These are phyloP conservation scores for Podospora bellae-mahoneyi DNA, from an alignment of 495 filamentous ascomycete genomes.

Conservation along the genomic window DNA sequence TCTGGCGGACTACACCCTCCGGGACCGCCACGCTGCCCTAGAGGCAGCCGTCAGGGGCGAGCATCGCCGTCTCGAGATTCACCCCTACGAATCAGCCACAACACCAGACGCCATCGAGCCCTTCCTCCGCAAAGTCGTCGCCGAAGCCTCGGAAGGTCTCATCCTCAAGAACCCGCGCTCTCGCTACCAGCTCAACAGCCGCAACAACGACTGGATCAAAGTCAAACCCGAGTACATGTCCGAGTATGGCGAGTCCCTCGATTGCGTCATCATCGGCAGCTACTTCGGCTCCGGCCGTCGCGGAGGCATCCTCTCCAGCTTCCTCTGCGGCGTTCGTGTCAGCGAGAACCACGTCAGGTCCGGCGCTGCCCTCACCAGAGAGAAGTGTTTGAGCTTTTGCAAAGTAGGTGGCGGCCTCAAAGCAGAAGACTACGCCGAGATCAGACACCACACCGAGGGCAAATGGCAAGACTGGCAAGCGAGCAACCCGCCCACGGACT, in stretches of 20 bases:
- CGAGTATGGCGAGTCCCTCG: constrained; percentile 90
- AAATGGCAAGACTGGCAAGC: constrained; percentile 88
- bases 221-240: constrained; percentile 99
- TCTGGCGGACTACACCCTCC: constrained; percentile 76
- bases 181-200: constrained; percentile 79
- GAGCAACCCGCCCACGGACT: constrained; percentile 72
- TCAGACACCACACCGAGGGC: constrained; percentile 79
- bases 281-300: constrained; percentile 87
- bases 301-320: constrained; percentile 79
- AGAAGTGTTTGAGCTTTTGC: constrained; percentile 88
- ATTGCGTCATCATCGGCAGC: constrained; percentile 84
- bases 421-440: constrained; percentile 75
- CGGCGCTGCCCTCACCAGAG: constrained; percentile 50
- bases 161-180: constrained; percentile 93
- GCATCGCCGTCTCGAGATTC: constrained; percentile 77
- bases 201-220: constrained; percentile 98
- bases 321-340: constrained; percentile 79
- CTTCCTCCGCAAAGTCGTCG: constrained; percentile 74
- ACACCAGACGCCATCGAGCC: constrained; percentile 71
- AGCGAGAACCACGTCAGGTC: constrained; percentile 61
- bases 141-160: constrained; percentile 83
- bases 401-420: constrained; percentile 94
- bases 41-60: constrained; percentile 61
- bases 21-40: constrained; percentile 76
- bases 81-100: constrained; percentile 64